Percentiles rank a stretch among this genome's conserved stretches.
Conservation (phyloP, 2,329 filamentous ascomycete species). For the Penicillium rolfsii region DNA sequence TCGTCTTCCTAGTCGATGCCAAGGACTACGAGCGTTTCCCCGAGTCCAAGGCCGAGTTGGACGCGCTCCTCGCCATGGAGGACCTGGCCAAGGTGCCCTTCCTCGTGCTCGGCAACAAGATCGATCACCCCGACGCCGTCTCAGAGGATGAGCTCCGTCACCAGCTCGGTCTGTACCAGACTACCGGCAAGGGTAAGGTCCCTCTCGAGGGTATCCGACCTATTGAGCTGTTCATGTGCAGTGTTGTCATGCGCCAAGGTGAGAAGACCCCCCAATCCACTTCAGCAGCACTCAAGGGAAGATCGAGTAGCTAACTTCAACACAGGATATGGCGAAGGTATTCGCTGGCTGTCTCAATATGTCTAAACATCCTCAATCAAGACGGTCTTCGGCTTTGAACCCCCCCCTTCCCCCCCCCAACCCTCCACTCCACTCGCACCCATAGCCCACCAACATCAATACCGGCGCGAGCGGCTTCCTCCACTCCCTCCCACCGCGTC, state of each 20-base stretch:
- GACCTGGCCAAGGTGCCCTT: conserved; percentile 95
- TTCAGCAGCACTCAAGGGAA: neutral
- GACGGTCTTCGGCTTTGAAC: neutral
- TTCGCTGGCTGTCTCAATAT: conserved; percentile 91
- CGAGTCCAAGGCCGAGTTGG: conserved; percentile 96
- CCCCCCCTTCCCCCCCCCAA: neutral
- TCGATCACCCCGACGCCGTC: conserved; percentile 94
- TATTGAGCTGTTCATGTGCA: conserved; percentile 99
- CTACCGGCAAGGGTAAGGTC: conserved; percentile 93
- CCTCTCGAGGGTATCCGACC: conserved; percentile 88
- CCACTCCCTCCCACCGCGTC: neutral
- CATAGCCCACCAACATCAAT: neutral
- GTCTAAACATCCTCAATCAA: conserved; percentile 61
- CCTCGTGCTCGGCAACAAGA: conserved; percentile 97
- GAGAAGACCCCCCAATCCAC: conserved; percentile 28
- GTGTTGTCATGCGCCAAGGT: conserved; percentile 96
- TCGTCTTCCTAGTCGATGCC: conserved; percentile 96
- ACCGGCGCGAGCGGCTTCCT: neutral
- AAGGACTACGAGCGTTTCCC: conserved; percentile 94
- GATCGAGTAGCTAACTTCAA: conserved; percentile 5
- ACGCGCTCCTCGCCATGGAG: conserved; percentile 94
- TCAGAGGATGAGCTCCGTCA: conserved; percentile 94
- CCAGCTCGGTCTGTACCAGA: conserved; percentile 92
- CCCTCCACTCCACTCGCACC: neutral
- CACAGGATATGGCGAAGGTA: conserved; percentile 80